A percentile compares a stretch with the other conserved stretches of the same genome.
Evolutionary conservation across 2,329 filamentous ascomycete genomes (phyloP).

Genomic region (Tolypocladium nubicola): DNA sequence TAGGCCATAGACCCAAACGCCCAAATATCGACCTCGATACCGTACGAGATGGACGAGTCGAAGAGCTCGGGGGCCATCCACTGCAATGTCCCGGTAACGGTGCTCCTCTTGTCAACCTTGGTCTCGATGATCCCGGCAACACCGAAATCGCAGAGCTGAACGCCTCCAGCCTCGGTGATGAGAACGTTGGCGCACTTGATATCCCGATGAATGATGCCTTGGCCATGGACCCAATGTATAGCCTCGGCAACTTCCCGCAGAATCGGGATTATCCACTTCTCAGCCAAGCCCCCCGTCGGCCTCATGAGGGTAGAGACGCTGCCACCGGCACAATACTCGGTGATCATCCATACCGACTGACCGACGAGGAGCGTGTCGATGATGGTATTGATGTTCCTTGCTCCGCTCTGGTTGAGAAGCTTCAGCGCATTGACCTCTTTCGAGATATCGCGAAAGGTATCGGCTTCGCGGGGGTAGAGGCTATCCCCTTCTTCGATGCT

Average conservation of each 20-base stretch:
- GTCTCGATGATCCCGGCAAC: constrained; percentile 70
- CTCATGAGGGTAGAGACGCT: constrained; percentile 67
- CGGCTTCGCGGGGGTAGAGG: constrained; percentile 50
- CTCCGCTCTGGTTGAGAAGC: constrained; percentile 61
- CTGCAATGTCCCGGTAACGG: constrained; percentile 71
- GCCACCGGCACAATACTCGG: constrained; percentile 75
- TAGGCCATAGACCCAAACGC: constrained; percentile 73
- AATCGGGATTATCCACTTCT: constrained; percentile 61
- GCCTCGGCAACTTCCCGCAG: constrained; percentile 56
- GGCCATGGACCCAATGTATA: constrained; percentile 55
- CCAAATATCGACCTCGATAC: constrained; percentile 72
- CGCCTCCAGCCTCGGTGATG: constrained; percentile 63
- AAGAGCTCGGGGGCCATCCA: constrained; percentile 82
- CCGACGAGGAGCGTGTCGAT: constrained; percentile 70
- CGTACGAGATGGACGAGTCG: constrained; percentile 52
- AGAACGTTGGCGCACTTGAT: constrained; percentile 73
- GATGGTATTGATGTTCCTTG: constrained; percentile 73
- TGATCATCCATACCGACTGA: constrained; percentile 78
- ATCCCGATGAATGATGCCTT: constrained; percentile 60
- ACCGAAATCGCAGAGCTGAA: constrained; percentile 79
- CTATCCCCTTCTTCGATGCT: constrained; percentile 71
- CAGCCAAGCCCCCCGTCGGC: constrained; percentile 54
- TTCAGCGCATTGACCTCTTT: constrained; percentile 62
- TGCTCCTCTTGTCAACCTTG: constrained; percentile 66
- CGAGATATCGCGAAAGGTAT: constrained; percentile 59